Percentiles rank a stretch among this genome's conserved stretches.
Conservation (phyloP, 2,329 filamentous ascomycete species). For the Sporothrix pallida region DNA sequence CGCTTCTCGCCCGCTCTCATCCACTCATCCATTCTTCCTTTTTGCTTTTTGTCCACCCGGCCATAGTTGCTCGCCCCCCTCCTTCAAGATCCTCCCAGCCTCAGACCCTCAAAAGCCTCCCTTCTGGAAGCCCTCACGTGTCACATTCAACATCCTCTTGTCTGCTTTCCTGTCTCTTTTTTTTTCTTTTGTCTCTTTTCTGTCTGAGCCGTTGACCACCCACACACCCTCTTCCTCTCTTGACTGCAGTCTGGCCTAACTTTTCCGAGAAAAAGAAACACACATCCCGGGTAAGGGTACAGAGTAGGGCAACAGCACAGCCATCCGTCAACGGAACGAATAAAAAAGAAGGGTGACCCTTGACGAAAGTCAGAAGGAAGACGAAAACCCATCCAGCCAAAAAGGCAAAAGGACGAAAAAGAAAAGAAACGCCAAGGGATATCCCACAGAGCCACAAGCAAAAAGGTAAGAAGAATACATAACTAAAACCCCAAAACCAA, state of each 20-base stretch:
- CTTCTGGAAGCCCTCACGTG: conserved; percentile 31
- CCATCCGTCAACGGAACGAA: not conserved
- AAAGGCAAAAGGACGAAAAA: not conserved
- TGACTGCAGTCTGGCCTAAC: not conserved
- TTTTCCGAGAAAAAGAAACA: not conserved
- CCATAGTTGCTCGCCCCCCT: too few relatives aligned
- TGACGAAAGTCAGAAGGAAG: not conserved
- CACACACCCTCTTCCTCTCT: conserved; percentile 17
- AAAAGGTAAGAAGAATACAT: not conserved
- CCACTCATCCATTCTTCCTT: not conserved
- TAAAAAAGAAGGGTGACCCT: conserved; percentile 9
- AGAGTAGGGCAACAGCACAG: not conserved
- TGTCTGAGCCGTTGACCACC: conserved; percentile 18
- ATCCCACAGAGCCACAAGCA: not conserved
- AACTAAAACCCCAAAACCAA: not conserved
- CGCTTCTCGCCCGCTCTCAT: not conserved
- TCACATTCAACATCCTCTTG: not conserved
- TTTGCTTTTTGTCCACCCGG: too few relatives aligned
- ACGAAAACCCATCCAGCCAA: not conserved
- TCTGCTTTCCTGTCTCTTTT: not conserved
- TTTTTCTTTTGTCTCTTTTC: not conserved
- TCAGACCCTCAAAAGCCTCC: not conserved
- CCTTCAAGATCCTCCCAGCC: not conserved
- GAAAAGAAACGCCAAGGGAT: not conserved
- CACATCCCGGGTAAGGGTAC: conserved; percentile 4